These are phyloP conservation scores for Berkeleyomyces rouxiae DNA, from an alignment of 2,329 filamentous ascomycete species.

Conservation along the genomic window DNA sequence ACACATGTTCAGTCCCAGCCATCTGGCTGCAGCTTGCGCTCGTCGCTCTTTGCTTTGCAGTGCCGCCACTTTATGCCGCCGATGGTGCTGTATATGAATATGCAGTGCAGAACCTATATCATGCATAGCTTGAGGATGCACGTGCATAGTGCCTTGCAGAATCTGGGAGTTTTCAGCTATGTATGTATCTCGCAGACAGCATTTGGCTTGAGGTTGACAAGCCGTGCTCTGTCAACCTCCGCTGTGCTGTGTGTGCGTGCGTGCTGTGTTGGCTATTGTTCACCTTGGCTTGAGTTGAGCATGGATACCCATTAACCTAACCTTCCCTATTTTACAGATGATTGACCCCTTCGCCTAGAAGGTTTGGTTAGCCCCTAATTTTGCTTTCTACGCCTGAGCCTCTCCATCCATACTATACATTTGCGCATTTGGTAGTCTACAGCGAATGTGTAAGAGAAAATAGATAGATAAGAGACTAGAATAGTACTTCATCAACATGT, in stretches of 20 bases:
- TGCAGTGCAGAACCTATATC: background rate
- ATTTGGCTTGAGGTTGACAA: background rate
- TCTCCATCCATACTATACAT: no score
- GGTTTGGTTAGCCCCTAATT: background rate
- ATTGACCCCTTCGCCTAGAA: background rate
- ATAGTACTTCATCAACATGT: background rate
- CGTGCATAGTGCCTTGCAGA: constrained; percentile 5
- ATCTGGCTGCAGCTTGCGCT: background rate
- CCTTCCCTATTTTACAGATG: background rate
- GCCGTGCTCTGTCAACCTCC: no score
- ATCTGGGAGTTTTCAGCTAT: background rate
- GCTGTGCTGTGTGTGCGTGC: no score
- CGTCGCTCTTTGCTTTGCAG: background rate
- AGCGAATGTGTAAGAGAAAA: background rate
- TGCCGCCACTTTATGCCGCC: background rate
- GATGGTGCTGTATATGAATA: background rate
- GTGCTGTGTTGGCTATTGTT: background rate
- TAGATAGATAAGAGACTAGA: background rate
- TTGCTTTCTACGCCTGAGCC: background rate
- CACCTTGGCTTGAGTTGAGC: background rate
- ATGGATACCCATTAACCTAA: background rate
- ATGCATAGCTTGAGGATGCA: background rate
- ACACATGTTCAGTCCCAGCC: background rate
- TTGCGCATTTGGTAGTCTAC: background rate
- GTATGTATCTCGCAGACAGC: background rate